Evolutionary conservation across 2,329 filamentous ascomycete species (phyloP), one percentile per base, ranked within the genome.

Genomic region (Pseudocercospora fuligena): DNA sequence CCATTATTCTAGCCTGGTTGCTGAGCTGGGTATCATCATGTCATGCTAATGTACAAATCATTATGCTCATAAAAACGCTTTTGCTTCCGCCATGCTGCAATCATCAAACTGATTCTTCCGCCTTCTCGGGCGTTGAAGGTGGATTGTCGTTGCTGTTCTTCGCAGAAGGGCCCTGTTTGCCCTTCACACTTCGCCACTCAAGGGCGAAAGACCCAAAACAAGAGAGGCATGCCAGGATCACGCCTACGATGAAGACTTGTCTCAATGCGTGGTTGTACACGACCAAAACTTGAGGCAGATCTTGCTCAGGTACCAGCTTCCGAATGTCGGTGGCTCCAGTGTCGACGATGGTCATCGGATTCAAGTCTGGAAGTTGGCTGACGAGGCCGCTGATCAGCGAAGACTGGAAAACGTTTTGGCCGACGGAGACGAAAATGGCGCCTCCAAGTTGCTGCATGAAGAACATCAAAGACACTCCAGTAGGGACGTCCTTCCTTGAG

Each of bases 361-460:
- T 59, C 25, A 68, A 54, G 16, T 65, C 62, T 29, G 63, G 53
- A 60, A 75, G 67, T 14, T 33, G 21, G 9, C 29, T 58, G 9
- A 58, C 58, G 12, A 72, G 56, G 0, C 69, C 67, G 14, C 40
- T 65, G n/a, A 69, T 62, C 31, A 72, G 61, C 25, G 66, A 40
- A 16, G 65, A 64, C 14, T 68, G 63, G 46, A 72, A 68, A 53
- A 76, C 66, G 25, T 74, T 75, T 71, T 84, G 80, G 0, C 75
- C 78, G 9, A 80, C 79, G 19, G 80, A 78, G 56, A 83, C 74
- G 65, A 80, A 81, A 43, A 84, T 71, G 5, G 80, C 78, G 8
- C 81, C 81, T 16, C 78, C 78, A n/a, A 81, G 70, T 21, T 78
- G 80, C 66, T 84, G 80, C 68, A 78, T 73, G 73, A 83, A 81